Evolutionary conservation across 257 asterid species (phyloP), one percentile per base, ranked within the genome.

Genomic region (Knoxia roxburghii): DNA sequence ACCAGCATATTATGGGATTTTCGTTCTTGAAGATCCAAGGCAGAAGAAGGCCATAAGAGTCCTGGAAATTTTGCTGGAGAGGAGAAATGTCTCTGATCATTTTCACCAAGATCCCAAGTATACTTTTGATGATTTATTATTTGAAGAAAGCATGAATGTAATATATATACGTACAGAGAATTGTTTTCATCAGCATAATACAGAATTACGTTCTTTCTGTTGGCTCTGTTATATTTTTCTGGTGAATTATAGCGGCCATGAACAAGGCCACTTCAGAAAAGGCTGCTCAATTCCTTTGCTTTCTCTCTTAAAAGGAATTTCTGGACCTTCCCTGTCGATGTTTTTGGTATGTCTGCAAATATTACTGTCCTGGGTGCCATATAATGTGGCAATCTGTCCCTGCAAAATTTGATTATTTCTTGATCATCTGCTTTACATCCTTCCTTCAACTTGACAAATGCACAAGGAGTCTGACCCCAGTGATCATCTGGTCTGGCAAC

Each of bases 401-500:
- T 61, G 61, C 85, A 77, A 32, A 77, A 80, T 45, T 64, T 35
- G 18, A 73, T 77, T n/a, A 80, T 68, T 8, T 77, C 84, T 46
- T 68, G 61, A 57, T 62, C 61, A 18, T 18, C 41, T 54, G 32
- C 67, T 7, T 61, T 56, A n/a, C 29, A 73, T 33, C 78, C 80
- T 18, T 80, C 74, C 58, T 80, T 77, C 73, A 77, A 51, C 64
- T 68, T 77, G 56, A 80, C 77, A 24, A 80, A 76, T 14, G 84
- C 84, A 35, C 84, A 80, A 1, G 84, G 79, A 5, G 81, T 80
- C 74, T 80, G 79, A 11, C 84, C 84, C 84, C 84, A 80, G 35
- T 76, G 73, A 43, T 70, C 35, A 71, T 80, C 81, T 23, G 84
- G 84, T 60, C 84, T 55, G 1, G 70, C 84, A 6, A 80, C 84